Percentiles rank a stretch among this genome's conserved stretches.
These are phyloP conservation scores for Debaryomyces psychrophilus DNA, from an alignment of 1,139 yeast species.

Conservation along the genomic window DNA sequence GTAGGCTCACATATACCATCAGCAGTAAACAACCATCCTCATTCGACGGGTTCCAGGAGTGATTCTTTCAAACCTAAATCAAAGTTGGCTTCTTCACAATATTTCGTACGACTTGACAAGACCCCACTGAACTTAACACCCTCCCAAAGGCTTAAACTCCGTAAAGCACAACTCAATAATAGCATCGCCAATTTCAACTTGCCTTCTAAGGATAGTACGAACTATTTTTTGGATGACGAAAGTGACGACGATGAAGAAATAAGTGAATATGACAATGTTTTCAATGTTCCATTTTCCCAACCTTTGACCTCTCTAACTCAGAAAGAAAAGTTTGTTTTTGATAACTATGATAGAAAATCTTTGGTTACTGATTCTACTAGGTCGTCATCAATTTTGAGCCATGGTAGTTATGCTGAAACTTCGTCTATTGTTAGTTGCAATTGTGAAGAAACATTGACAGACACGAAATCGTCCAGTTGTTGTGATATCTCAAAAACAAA, in stretches of 20 bases:
- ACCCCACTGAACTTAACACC: constrained; percentile 40
- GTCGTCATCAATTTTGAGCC: constrained; percentile 46
- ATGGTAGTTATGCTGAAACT: constrained; percentile 25
- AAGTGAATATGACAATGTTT: constrained; percentile 55
- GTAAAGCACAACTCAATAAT: constrained; percentile 32
- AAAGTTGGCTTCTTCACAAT: constrained; percentile 19
- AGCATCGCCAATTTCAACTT: constrained; percentile 26
- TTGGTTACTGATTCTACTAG: constrained; percentile 42
- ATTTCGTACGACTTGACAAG: constrained; percentile 27
- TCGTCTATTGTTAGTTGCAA: constrained; percentile 15
- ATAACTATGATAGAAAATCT: constrained; percentile 25
- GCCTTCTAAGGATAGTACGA: constrained; percentile 16
- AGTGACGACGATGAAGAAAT: constrained; percentile 51
- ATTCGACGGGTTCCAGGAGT: constrained; percentile 21
- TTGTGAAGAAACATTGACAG: not conserved
- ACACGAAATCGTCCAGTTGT: not conserved
- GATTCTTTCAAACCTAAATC: constrained; percentile 7
- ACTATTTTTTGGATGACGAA: constrained; percentile 8
- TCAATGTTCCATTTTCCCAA: constrained; percentile 67
- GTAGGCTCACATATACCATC: constrained; percentile 16
- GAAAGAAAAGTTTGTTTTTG: constrained; percentile 29
- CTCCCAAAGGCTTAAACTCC: constrained; percentile 40
- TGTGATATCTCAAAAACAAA: not conserved
- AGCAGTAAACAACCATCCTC: constrained; percentile 21
- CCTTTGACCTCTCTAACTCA: constrained; percentile 37